phyloP scores from a whole-genome alignment of 2,329 filamentous ascomycete genomes.

The Neonectria ditissima region DNA sequence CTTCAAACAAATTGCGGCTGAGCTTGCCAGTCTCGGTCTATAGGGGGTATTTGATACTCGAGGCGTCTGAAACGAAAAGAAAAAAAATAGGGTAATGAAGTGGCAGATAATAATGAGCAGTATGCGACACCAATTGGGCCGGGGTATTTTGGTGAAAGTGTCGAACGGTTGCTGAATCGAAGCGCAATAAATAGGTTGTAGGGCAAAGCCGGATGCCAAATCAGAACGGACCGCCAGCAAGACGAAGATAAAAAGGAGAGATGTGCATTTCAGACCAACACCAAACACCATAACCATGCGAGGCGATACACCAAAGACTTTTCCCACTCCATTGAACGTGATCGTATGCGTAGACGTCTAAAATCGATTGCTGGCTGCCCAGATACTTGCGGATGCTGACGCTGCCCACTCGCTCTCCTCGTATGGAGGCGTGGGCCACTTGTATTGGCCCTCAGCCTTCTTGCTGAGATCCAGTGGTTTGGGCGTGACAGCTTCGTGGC shows the following conservation, averaged over 20 bases:
- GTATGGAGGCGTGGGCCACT: conserved; percentile 96
- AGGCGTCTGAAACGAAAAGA: conserved; percentile 44
- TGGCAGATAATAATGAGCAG: conserved; percentile 39
- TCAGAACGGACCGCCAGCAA: conserved; percentile 39
- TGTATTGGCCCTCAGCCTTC: conserved; percentile 66
- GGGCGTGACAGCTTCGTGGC: conserved; percentile 70
- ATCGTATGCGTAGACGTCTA: conserved; percentile 50
- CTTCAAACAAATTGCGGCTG: conserved; percentile 46
- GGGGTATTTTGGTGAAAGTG: conserved; percentile 47
- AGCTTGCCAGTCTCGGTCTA: conserved; percentile 52
- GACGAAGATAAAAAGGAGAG: conserved; percentile 35
- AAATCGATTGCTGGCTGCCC: conserved; percentile 76
- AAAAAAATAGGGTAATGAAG: conserved; percentile 38
- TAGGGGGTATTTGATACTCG: conserved; percentile 54
- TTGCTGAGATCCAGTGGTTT: conserved; percentile 78
- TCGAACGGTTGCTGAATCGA: conserved; percentile 42
- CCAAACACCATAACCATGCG: conserved; percentile 47
- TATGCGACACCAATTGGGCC: conserved; percentile 37
- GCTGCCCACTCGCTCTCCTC: conserved; percentile 94
- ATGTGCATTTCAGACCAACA: conserved; percentile 42
- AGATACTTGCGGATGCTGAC: conserved; percentile 83
- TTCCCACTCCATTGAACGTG: conserved; percentile 43
- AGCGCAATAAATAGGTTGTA: conserved; percentile 44
- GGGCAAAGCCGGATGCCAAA: conserved; percentile 44
- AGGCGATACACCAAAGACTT: conserved; percentile 42